Percentiles rank a stretch among this genome's conserved stretches.
These are phyloP conservation scores for Nicotiana attenuata DNA, from an alignment of 257 asterid genomes.

Conservation along the genomic window DNA sequence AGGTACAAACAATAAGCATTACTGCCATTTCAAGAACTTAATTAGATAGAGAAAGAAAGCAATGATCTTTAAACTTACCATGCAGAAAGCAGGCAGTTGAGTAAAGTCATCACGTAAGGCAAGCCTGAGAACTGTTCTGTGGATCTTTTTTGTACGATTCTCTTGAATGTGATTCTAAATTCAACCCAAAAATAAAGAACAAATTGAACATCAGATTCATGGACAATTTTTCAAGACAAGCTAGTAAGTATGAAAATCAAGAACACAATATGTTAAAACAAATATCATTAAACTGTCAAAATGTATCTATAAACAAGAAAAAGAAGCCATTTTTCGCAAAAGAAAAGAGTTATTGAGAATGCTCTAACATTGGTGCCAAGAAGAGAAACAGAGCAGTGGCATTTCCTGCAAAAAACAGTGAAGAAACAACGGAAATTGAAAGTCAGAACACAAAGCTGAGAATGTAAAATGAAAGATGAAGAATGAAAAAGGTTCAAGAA, in stretches of 20 bases:
- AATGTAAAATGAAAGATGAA: neutral
- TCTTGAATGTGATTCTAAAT: constrained; percentile 72
- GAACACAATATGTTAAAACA: neutral
- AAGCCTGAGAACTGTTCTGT: constrained; percentile 82
- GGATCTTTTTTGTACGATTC: constrained; percentile 46
- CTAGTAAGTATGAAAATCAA: neutral
- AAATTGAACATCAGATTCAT: neutral
- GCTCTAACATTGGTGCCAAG: constrained; percentile 77
- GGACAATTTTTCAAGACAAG: neutral
- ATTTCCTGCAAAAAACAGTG: constrained; percentile 45
- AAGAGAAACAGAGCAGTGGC: constrained; percentile 72
- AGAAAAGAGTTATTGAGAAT: neutral
- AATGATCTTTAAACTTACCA: constrained; percentile 34
- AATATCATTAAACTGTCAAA: neutral
- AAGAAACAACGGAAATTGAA: neutral
- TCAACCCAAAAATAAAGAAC: neutral
- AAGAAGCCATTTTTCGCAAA: neutral
- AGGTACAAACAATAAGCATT: neutral
- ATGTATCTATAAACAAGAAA: neutral
- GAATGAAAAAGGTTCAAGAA: neutral
- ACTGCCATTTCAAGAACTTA: neutral
- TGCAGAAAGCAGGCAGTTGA: constrained; percentile 80
- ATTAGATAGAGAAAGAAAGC: neutral
- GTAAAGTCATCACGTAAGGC: constrained; percentile 81
- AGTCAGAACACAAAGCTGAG: too few relatives aligned